Conservation (phyloP, 1,284 basidiomycete species). For the Heliocybe sulcata region DNA sequence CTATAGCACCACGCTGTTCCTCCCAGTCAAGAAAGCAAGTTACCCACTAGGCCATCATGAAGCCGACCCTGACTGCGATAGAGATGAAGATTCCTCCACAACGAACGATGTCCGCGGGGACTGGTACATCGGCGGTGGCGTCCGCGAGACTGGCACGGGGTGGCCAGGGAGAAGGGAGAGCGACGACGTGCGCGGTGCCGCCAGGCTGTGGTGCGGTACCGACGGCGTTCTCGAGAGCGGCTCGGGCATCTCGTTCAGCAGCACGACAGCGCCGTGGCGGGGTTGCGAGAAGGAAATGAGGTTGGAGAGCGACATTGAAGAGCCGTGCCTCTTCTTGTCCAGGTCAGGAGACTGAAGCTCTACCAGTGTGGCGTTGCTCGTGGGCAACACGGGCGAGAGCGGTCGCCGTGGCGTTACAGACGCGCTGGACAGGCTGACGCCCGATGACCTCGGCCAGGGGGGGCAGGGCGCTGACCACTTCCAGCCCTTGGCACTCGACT, state of each 20-base stretch:
- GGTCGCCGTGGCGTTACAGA: background rate
- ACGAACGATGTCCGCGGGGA: background rate
- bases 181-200: background rate
- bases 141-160: background rate
- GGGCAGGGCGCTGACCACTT: background rate
- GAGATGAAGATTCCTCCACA: background rate
- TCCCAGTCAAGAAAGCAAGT: no score
- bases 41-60: background rate
- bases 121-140: background rate
- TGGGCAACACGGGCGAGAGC: background rate
- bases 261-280: background rate
- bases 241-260: background rate
- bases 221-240: background rate
- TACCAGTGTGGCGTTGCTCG: background rate
- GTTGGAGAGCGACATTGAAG: background rate
- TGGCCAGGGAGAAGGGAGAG: background rate
- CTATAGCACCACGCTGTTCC: background rate
- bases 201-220: background rate
- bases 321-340: slow-evolving; percentile 1
- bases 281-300: background rate
- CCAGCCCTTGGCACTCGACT: background rate
- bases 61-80: background rate
- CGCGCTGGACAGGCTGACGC: background rate
- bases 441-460: background rate
- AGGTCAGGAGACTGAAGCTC: background rate